Base-by-base conservation (phyloP, 257 asterid genomes). In the Solanum tacnaense region DNA sequence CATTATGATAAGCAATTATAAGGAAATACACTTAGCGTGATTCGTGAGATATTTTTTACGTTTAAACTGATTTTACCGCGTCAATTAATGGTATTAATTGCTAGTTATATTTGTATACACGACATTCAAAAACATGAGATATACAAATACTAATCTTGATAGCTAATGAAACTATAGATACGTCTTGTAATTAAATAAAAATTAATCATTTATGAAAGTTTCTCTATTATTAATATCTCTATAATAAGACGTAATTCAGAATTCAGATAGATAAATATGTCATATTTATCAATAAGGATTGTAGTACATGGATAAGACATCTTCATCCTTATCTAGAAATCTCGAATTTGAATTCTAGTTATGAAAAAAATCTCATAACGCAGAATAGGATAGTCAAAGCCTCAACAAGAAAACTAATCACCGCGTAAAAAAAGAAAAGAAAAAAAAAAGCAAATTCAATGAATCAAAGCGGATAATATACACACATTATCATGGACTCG, bases 331-430 rank as follows among this genome's bases (percentile, higher is more conserved):
- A 21, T 3, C 29, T 21, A 60, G 3, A 60, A 23, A 60, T 23
- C 70, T 60, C 6, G 13, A 60, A 60, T 23, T 56, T 60, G 70
- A 8, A 5, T 56, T 18, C 0, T 56, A 56, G 6, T 0, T 23
- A 4, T 60, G 3, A 7, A 60, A 60, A 3, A 2, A 4, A 60
- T 60, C 1, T 3, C 29, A 60, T n/a, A n/a, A 62, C 0, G 0
- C 16, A n/a, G 3, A 13, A 27, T 68, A 4, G 0, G 2, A 68
- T 68, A 27, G 32, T 12, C 10, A 27, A 13, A 27, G 1, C 1
- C 20, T 68, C 20, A 3, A 27, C 15, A 68, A 5, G 16, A 12
- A 0, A 1, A n/a, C 0, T 1, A 13, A 6, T 13, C 7, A 68
- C 8, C 3, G 2, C 4, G 5, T 27, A 4, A 67, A 27, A 67